phyloP scores from a whole-genome alignment of 2,329 filamentous ascomycete species.

The Penicillium sp. region DNA sequence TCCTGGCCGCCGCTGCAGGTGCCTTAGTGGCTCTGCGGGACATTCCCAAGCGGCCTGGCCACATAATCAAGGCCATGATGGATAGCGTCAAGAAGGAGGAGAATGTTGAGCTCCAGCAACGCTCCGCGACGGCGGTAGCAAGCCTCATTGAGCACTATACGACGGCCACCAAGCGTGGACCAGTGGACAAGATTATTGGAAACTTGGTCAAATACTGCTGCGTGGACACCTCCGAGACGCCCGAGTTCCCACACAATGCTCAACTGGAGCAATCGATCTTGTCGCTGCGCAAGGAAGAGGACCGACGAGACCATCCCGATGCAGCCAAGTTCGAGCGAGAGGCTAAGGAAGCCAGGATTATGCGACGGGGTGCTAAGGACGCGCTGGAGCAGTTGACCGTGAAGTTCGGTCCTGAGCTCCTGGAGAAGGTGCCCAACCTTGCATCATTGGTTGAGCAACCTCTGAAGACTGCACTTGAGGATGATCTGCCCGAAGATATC shows the following conservation, averaged over 20 bases:
- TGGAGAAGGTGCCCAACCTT: constrained; percentile 82
- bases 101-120: constrained; percentile 80
- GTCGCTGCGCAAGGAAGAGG: constrained; percentile 95
- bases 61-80: constrained; percentile 95
- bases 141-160: constrained; percentile 84
- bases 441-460: constrained; percentile 78
- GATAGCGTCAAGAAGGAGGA: constrained; percentile 96
- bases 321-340: constrained; percentile 86
- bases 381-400: constrained; percentile 82
- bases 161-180: constrained; percentile 71
- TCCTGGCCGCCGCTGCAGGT: constrained; percentile 81
- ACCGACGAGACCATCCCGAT: constrained; percentile 87
- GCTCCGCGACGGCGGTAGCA: constrained; percentile 82
- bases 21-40: constrained; percentile 83
- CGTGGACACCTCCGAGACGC: constrained; percentile 95
- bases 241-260: constrained; percentile 85
- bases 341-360: constrained; percentile 83
- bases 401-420: constrained; percentile 73
- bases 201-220: constrained; percentile 98
- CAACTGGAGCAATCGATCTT: constrained; percentile 75
- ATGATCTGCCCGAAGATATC: constrained; percentile 67
- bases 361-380: constrained; percentile 88
- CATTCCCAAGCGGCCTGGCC: constrained; percentile 88
- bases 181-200: constrained; percentile 91
- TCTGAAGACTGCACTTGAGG: constrained; percentile 69